Base-by-base conservation (phyloP, 331 rosid species). In the Erythrophleum ivorense region DNA sequence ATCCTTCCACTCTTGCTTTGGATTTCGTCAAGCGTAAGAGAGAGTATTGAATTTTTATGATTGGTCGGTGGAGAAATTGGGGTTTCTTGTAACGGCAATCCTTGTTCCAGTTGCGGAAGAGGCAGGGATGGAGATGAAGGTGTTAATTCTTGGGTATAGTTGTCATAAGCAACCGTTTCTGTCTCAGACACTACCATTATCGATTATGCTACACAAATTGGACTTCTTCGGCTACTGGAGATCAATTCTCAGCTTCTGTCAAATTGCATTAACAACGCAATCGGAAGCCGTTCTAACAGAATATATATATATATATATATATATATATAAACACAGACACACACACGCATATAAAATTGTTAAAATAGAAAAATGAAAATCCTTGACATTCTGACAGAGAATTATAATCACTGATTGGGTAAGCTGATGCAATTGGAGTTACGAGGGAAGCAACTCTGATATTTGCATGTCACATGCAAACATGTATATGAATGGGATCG, bases 11-110 rank as follows among this genome's bases (percentile, higher is more conserved):
- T 88, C 79, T 84, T 88, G 89, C 79, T 63, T 77, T 88, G 87
- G 76, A 90, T 86, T 76, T 93, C 92, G 33, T 90, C 94, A 12
- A 93, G 71, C 29, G 90, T 85, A 0, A 87, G 90, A 1, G 89
- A 73, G 38, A 86, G 84, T 41, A 86, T 71, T 43, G 93, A 87
- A 59, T 76, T 85, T 12, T 81, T 86, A 66, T 82, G 82, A 58
- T 57, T 87, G 78, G 3, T 74, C 34, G 71, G 36, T 34, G 86
- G 65, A 50, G 85, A 50, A 33, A 52, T 6, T 34, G 82, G 9
- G 24, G 69, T 3, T 21, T 83, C 86, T 72, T 73, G 75, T 24
- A 45, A 15, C 29, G 78, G 57, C 70, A 80, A 83, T 33, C 70
- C 84, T 65, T 85, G 79, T 24, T 72, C 64, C 53, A 78, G 9